These are phyloP conservation scores for Pyracantha coccinea DNA, from an alignment of 331 rosid genomes.

Conservation along the genomic window DNA sequence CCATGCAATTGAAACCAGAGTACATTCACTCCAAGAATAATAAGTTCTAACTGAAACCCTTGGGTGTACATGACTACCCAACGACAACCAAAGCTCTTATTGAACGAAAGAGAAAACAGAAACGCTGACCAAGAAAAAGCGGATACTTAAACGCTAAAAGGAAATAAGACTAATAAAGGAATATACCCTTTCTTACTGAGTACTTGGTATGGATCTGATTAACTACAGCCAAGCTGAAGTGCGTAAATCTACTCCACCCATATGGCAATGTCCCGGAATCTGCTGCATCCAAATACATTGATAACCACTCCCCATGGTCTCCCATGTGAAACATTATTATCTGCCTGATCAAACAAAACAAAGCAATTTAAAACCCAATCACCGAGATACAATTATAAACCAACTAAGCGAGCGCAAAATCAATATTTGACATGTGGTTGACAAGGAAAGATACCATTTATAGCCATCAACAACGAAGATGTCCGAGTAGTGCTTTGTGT, in stretches of 20 bases:
- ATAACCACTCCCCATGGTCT: conserved; percentile 58
- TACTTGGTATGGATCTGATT: conserved; percentile 56
- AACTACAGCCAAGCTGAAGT: conserved; percentile 67
- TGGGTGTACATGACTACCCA: too few species aligned
- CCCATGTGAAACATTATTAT: conserved; percentile 67
- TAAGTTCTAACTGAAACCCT: too few species aligned
- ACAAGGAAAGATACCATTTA: conserved; percentile 47
- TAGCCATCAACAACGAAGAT: conserved; percentile 47
- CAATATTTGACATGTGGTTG: not conserved
- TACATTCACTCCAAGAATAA: too few species aligned
- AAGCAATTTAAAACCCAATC: conserved; percentile 15
- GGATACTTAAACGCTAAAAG: not conserved
- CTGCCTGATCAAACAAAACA: conserved; percentile 47
- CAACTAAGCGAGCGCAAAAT: not conserved
- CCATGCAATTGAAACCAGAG: too few species aligned
- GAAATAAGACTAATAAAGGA: conserved; percentile 7
- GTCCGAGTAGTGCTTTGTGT: conserved; percentile 54
- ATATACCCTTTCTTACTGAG: conserved; percentile 64
- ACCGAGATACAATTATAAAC: not conserved
- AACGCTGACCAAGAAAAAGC: not conserved
- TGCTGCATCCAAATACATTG: conserved; percentile 76
- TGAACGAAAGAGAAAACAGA: not conserved
- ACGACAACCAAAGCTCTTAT: too few species aligned
- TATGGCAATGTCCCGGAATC: conserved; percentile 47
- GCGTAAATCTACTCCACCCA: conserved; percentile 80